phyloP scores from a whole-genome alignment of 169 alveolate species.

The Perkinsus olseni region DNA sequence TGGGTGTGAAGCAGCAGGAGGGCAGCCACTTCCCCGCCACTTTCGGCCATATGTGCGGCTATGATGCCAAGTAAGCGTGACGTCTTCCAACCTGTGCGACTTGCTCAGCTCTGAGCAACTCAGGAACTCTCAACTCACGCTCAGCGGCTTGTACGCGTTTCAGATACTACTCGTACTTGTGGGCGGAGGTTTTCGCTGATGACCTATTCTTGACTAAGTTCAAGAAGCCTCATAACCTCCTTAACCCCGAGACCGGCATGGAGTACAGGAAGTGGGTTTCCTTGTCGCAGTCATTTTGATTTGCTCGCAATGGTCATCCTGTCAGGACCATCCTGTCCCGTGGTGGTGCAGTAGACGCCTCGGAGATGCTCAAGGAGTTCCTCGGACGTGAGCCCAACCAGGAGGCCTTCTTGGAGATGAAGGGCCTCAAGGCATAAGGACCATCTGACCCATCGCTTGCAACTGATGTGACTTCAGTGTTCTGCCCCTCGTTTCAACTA shows the following conservation, averaged over 20 bases:
- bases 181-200: slow-evolving; percentile 16
- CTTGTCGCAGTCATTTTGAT: neutral
- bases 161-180: slow-evolving; percentile 10
- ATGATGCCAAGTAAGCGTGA: slow-evolving; percentile 6
- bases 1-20: neutral
- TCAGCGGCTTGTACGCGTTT: too few relatives aligned
- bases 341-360: neutral
- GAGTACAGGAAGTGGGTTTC: slow-evolving; percentile 6
- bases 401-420: neutral
- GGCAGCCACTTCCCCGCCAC: neutral
- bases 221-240: slow-evolving; percentile 1
- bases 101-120: too few relatives aligned
- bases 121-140: too few relatives aligned
- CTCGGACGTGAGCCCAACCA: neutral
- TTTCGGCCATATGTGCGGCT: neutral
- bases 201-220: neutral
- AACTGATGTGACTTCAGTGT: neutral
- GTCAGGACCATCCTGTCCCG: neutral
- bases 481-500: neutral
- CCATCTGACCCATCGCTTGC: neutral
- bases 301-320: neutral
- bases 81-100: too few relatives aligned
- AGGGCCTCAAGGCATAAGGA: neutral
- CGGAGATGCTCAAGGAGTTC: neutral
- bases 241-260: slow-evolving; percentile 4